Conservation (phyloP, 140 eudicot species). For the Cichorium intybus region DNA sequence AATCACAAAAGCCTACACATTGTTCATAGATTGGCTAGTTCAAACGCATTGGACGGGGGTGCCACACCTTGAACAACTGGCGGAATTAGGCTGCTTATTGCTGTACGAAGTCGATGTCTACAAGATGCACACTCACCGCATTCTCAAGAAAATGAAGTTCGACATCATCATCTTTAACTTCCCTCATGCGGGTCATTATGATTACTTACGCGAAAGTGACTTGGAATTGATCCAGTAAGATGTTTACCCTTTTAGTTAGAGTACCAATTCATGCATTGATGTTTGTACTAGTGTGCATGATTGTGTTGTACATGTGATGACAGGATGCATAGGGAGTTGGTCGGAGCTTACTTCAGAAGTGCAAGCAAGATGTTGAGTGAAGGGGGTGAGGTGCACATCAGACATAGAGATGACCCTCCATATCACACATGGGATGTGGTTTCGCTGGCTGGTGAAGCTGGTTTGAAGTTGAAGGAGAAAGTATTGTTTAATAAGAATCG, state of each 20-base stretch:
- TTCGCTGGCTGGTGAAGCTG: conserved; percentile 31
- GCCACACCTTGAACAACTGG: conserved; percentile 25
- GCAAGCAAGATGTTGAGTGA: conserved; percentile 42
- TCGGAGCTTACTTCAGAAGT: conserved; percentile 37
- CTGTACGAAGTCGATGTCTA: conserved; percentile 47
- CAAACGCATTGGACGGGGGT: conserved; percentile 16
- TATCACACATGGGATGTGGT: conserved; percentile 43
- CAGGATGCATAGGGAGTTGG: conserved; percentile 42
- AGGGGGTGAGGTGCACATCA: conserved; percentile 60
- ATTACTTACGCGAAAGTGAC: conserved; percentile 22
- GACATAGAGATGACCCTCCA: conserved; percentile 50
- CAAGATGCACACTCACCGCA: conserved; percentile 31
- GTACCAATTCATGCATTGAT: background rate
- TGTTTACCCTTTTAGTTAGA: background rate
- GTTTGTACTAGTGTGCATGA: background rate
- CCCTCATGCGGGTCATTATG: conserved; percentile 50
- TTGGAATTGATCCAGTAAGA: conserved; percentile 18
- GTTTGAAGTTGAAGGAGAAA: conserved; percentile 35
- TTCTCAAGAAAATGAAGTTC: conserved; percentile 29
- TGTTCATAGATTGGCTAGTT: conserved; percentile 11
- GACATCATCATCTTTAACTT: conserved; percentile 50
- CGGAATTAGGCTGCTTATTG: conserved; percentile 29
- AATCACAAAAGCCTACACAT: background rate
- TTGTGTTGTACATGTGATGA: background rate
- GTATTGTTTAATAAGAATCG: conserved; percentile 17